Evolutionary conservation across 1,284 basidiomycete genomes (phyloP).

Genomic region (Tranzscheliella williamsii): DNA sequence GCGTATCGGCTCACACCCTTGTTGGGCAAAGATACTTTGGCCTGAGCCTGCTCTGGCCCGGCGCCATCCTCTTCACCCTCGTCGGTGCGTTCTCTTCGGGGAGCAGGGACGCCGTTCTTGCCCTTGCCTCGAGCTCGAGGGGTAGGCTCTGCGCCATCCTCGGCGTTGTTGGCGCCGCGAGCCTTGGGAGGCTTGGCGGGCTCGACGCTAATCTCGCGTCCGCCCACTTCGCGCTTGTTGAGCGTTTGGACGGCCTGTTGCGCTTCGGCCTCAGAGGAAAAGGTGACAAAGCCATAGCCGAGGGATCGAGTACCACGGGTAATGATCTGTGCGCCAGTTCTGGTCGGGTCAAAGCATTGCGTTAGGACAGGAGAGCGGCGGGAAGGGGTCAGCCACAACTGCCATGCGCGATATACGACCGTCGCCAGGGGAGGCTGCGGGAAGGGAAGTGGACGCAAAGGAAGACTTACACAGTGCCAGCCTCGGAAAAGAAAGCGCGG

Average conservation of each 20-base stretch:
- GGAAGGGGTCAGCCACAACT: too few species aligned
- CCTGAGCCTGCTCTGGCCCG: constrained; percentile 23
- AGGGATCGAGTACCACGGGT: constrained; percentile 56
- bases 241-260: constrained; percentile 46
- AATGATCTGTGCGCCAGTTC: constrained; percentile 52
- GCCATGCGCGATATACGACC: too few species aligned
- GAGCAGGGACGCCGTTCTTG: constrained; percentile 22
- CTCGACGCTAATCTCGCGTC: constrained; percentile 55
- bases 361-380: background rate
- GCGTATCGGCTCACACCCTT: too few species aligned
- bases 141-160: constrained; percentile 9
- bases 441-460: too few species aligned
- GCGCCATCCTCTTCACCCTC: constrained; percentile 51
- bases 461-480: constrained; percentile 48
- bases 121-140: background rate
- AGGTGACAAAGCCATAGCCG: constrained; percentile 57
- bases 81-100: constrained; percentile 45
- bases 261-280: constrained; percentile 47
- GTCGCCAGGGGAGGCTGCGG: too few species aligned
- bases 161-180: constrained; percentile 23
- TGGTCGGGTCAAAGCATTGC: constrained; percentile 4
- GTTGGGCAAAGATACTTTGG: constrained; percentile 25
- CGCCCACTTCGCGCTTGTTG: constrained; percentile 54
- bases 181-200: constrained; percentile 49
- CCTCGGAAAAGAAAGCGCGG: constrained; percentile 48